Conservation (phyloP, 2,329 filamentous ascomycete genomes). For the Davidsoniella neocaledoniae region DNA sequence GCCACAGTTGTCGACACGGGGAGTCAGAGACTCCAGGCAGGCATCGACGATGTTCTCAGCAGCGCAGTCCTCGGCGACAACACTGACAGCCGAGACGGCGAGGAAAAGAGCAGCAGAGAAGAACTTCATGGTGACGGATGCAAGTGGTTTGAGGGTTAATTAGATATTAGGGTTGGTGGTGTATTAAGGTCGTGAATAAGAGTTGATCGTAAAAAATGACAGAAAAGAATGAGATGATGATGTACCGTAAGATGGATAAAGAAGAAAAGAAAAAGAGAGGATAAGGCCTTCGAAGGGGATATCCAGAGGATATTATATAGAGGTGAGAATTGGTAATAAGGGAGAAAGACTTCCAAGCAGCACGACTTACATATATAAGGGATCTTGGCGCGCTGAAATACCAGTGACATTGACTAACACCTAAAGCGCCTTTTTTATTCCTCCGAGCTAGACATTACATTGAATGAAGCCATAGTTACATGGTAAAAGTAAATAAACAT, state of each 20-base stretch:
- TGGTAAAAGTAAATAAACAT: no score
- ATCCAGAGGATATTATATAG: neutral
- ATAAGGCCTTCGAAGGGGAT: no score
- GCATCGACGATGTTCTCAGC: conserved; percentile 31
- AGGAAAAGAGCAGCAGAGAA: conserved; percentile 25
- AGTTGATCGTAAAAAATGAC: neutral
- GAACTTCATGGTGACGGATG: conserved; percentile 28
- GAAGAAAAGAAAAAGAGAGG: neutral
- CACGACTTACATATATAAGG: no score
- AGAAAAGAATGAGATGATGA: neutral
- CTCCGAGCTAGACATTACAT: no score
- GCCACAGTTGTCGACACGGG: conserved; percentile 24
- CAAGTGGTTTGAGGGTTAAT: conserved; percentile 2
- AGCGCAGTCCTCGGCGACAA: conserved; percentile 21
- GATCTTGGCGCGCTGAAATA: no score
- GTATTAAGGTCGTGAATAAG: neutral
- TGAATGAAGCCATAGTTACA: no score
- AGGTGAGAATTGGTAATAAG: neutral
- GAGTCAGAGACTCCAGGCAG: conserved; percentile 26
- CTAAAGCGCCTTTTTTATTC: no score
- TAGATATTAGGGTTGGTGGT: conserved; percentile 2
- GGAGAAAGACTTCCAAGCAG: neutral
- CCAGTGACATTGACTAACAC: no score
- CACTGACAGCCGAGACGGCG: conserved; percentile 18
- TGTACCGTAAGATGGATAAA: neutral